Base-by-base conservation (phyloP, 2,329 filamentous ascomycete genomes). In the Lecanicillium sp. region DNA sequence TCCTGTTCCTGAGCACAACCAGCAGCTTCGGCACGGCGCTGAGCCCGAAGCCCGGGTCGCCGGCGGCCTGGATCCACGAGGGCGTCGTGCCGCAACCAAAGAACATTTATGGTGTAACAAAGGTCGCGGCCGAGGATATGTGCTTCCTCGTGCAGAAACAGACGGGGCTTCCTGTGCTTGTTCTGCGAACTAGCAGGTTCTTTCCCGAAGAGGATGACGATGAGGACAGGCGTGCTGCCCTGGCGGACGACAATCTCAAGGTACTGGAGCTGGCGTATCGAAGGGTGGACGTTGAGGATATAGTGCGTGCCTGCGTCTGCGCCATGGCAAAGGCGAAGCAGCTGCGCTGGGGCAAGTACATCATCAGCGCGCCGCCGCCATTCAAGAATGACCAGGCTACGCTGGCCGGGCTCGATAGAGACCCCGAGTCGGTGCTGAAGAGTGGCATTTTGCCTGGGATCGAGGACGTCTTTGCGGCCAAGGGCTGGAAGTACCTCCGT, bases 51-150 rank as follows among this genome's bases (percentile, higher is more conserved):
- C 53, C 52, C 0, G 62, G 62, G 2, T 36, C 43, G 0, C 62
- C 65, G 2, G 65, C 66, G 0, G 62, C 55, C 2, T 68, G 65
- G 65, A 69, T 70, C 44, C 54, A 62, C 46, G 67, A 70, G 46
- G 28, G 43, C 0, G 60, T 68, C 7, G 51, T 53, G 0, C 61
- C 65, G 0, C 45, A 56, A 15, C 65, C 66, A 2, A 70, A 70
- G 43, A 71, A 71, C 49, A 66, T 70, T 32, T 70, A 71, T 45
- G 69, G 69, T 39, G 58, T 60, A 4, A 72, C 68, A 14, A 72
- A 72, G 36, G 54, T 60, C 13, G 65, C 66, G 2, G 69, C 69
- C 4, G 69, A 72, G 44, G 66, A 71, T 36, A 41, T 72, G 20
- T 71, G 67, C 46, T 54, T 51, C 11, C 56, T 72, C 5, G 43